Evolutionary conservation across 768 basidiomycete genomes (phyloP).

Genomic region (Coprinellus micaceus): DNA sequence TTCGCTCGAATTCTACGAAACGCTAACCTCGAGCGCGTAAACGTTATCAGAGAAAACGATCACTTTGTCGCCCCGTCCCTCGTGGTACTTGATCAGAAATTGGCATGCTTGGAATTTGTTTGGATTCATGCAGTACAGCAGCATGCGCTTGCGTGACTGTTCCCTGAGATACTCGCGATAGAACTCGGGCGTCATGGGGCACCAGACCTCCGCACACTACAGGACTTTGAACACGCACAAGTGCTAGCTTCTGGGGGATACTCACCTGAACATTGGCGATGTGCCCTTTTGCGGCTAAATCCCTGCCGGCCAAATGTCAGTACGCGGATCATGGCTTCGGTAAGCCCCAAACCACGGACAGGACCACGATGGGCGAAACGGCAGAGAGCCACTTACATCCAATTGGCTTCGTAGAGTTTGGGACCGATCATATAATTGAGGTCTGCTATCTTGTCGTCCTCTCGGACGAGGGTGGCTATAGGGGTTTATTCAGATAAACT

Average conservation of each 20-base stretch:
- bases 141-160: conserved; percentile 88
- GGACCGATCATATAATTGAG: conserved; percentile 99
- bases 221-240: conserved; percentile 9
- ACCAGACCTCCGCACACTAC: conserved; percentile 99
- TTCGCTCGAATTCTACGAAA: background rate
- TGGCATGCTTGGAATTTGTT: conserved; percentile 99
- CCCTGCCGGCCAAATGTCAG: conserved; percentile 39
- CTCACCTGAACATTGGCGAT: conserved; percentile 98
- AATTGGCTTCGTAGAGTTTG: conserved; percentile 98
- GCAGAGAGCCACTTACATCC: conserved; percentile 62
- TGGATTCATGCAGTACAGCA: conserved; percentile 99
- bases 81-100: conserved; percentile 97
- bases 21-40: conserved; percentile 83
- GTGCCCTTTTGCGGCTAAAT: conserved; percentile 97
- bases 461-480: conserved; percentile 92
- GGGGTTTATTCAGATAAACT: background rate
- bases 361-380: background rate
- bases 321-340: conserved; percentile 8
- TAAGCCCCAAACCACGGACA: too few relatives aligned
- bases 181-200: conserved; percentile 99
- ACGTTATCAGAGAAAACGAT: conserved; percentile 99
- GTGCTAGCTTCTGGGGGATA: conserved; percentile 6
- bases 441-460: conserved; percentile 98
- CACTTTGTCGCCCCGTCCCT: conserved; percentile 96
- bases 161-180: conserved; percentile 95